Base-by-base conservation (phyloP, 2,329 filamentous ascomycete genomes). In the Kalmusia sp. region DNA sequence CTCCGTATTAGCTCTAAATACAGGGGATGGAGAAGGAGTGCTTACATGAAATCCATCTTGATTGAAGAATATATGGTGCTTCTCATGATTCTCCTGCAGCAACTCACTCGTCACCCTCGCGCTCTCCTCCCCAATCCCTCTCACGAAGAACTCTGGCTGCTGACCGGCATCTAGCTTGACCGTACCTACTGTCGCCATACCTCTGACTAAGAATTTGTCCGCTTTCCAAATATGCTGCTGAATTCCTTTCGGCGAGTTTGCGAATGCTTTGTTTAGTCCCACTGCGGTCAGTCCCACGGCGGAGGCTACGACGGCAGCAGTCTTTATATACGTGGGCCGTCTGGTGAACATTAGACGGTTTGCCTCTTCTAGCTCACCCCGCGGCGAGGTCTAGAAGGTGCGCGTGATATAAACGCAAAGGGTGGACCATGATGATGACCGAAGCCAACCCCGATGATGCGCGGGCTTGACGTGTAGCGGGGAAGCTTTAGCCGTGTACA, bases 1-100 rank as follows among this genome's bases (percentile, higher is more conserved):
- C 17, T 28, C 3, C 2, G n/a, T 24, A 30, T 53, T 22, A 48
- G 43, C 24, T 11, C 27, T 12, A 22, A 21, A 2, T n/a, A 3
- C 22, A 2, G 15, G 27, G 5, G 15, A 12, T 25, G 17, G 30
- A 24, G 14, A 34, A 24, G 19, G 7, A 34, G 8, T 12, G 48
- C 59, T 37, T 63, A 73, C 91, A 67, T 97, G 93, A 58, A 89
- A 96, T 0, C 89, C 88, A 1, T 73, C 67, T 0, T 82, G 55
- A 56, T 95, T 96, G 80, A 92, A 96, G 76, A 88, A 96, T 52
- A 92, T 88, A 68, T 96, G 90, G 63, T 92, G 82, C 78, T 76
- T 86, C 24, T 83, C 84, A 59, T 95, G 82, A 66, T 96, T 92
- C 52, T 87, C 78, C 69, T 96, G 90, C 15, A 97, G 76, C 3